A percentile compares a stretch with the other conserved stretches of the same genome.
Evolutionary conservation across 1,284 basidiomycete species (phyloP).

Genomic region (Schizophyllum commune): DNA sequence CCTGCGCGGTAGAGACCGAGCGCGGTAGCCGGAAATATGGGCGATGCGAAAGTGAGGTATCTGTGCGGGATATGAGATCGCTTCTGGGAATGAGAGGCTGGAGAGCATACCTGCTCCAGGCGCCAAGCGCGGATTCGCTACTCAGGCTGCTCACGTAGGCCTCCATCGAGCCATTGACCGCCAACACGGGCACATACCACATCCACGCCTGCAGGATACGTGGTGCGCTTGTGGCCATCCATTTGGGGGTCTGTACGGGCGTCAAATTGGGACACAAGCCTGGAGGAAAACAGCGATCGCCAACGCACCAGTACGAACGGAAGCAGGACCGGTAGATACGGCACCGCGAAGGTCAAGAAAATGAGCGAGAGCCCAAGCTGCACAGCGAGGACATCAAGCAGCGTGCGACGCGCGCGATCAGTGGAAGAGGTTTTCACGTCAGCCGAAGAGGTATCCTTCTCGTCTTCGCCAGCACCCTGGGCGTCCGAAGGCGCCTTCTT

Average conservation of each 20-base stretch:
- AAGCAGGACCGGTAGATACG: conserved; percentile 65
- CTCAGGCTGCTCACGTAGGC: conserved; percentile 83
- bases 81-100: conserved; percentile 1
- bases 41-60: conserved; percentile 66
- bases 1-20: conserved; percentile 39
- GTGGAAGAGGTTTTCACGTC: conserved; percentile 8
- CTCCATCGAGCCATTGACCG: conserved; percentile 84
- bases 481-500: conserved; percentile 30
- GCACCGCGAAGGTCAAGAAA: conserved; percentile 64
- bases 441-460: conserved; percentile 8
- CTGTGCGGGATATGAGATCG: conserved; percentile 20
- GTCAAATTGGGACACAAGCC: neutral
- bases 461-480: conserved; percentile 6
- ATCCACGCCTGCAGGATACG: conserved; percentile 70
- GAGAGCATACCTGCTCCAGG: conserved; percentile 50
- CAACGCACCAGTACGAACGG: conserved; percentile 58
- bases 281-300: too few species aligned
- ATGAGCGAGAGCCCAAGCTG: conserved; percentile 68
- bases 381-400: conserved; percentile 55
- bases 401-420: conserved; percentile 29
- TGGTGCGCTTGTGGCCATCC: conserved; percentile 60
- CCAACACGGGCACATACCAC: conserved; percentile 82
- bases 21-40: conserved; percentile 49
- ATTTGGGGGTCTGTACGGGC: neutral
- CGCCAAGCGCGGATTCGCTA: conserved; percentile 49